phyloP scores from a whole-genome alignment of 139 green algal species.

The Zygnema circumcarinatum region DNA sequence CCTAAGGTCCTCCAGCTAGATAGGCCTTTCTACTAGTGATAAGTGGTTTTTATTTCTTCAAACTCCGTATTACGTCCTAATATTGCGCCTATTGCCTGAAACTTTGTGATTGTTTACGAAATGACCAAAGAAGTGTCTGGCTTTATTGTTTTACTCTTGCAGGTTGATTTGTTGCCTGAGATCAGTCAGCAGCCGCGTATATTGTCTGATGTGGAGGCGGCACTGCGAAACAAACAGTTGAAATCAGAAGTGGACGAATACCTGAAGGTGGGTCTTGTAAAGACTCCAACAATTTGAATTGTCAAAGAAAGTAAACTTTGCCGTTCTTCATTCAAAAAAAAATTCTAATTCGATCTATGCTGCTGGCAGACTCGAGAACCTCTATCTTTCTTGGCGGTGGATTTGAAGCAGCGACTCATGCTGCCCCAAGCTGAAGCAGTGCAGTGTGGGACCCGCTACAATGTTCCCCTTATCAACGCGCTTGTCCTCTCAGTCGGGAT shows the following conservation, averaged over 20 bases:
- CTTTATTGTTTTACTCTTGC: not conserved
- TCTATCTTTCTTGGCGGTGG: conserved; percentile 65
- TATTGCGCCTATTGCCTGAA: too few relatives aligned
- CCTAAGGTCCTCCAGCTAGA: too few relatives aligned
- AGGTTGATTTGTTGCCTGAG: conserved; percentile 91
- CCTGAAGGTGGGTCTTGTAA: conserved; percentile 37
- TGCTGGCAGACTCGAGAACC: conserved; percentile 62
- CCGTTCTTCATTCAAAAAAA: conserved; percentile 1
- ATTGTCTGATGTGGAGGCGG: conserved; percentile 69
- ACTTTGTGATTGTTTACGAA: too few relatives aligned
- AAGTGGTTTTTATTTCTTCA: too few relatives aligned
- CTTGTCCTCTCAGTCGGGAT: conserved; percentile 93
- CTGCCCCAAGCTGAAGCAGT: conserved; percentile 59
- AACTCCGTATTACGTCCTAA: too few relatives aligned
- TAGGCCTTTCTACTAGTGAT: too few relatives aligned
- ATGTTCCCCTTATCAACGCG: conserved; percentile 84
- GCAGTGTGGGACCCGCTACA: conserved; percentile 74
- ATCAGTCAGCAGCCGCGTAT: conserved; percentile 82
- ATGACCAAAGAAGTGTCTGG: too few relatives aligned
- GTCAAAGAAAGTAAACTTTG: not conserved
- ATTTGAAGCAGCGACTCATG: conserved; percentile 72
- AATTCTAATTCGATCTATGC: too few relatives aligned
- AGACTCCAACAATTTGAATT: conserved; percentile 44
- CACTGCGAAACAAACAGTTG: conserved; percentile 63
- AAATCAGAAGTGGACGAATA: conserved; percentile 76